phyloP scores from a whole-genome alignment of 306 rosid genomes.

The Citrullus colocynthis region DNA sequence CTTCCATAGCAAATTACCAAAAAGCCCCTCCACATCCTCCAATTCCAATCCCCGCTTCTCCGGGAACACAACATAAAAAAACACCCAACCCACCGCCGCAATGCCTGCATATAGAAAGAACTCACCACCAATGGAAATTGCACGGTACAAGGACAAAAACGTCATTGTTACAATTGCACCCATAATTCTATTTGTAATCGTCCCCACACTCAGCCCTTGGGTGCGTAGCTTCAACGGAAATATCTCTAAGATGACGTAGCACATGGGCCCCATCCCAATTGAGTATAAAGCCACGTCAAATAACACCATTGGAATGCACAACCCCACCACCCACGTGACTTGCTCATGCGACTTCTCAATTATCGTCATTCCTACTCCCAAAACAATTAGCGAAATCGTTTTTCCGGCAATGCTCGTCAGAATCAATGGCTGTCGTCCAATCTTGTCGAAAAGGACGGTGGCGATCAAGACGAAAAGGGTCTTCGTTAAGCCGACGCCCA shows the following conservation, averaged over 20 bases:
- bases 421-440: conserved; percentile 63
- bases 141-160: conserved; percentile 40
- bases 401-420: conserved; percentile 44
- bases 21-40: conserved; percentile 62
- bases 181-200: conserved; percentile 36
- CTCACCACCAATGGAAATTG: conserved; percentile 52
- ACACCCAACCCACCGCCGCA: conserved; percentile 31
- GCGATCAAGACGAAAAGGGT: conserved; percentile 51
- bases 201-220: conserved; percentile 54
- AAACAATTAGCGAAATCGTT: conserved; percentile 24
- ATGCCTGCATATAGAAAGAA: conserved; percentile 46
- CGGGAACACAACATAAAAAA: conserved; percentile 47
- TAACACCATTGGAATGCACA: conserved; percentile 29
- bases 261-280: conserved; percentile 72
- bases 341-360: conserved; percentile 6
- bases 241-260: conserved; percentile 62
- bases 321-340: conserved; percentile 42
- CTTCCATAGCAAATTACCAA: conserved; percentile 39
- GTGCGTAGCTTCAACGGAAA: conserved; percentile 74
- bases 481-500: conserved; percentile 62
- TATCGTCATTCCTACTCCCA: conserved; percentile 33
- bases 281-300: conserved; percentile 51
- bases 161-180: conserved; percentile 62
- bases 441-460: conserved; percentile 36
- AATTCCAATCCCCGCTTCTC: conserved; percentile 64